These are phyloP conservation scores for Earliella scabrosa DNA, from an alignment of 1,284 basidiomycete species.

Conservation along the genomic window DNA sequence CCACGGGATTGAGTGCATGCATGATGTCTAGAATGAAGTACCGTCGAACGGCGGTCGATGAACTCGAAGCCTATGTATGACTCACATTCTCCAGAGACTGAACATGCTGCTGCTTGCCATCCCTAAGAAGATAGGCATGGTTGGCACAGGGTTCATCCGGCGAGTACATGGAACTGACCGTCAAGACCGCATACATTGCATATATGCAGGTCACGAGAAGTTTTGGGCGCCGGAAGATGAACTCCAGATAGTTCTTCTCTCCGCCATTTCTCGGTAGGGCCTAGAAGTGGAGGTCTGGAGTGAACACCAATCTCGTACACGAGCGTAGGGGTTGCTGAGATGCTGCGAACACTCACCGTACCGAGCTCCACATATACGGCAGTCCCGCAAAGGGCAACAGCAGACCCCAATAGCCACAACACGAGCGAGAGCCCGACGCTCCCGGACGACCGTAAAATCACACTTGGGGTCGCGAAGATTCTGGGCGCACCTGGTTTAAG, in stretches of 20 bases:
- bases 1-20: constrained; percentile 45
- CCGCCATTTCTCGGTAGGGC: constrained; percentile 72
- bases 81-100: constrained; percentile 72
- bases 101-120: constrained; percentile 55
- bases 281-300: constrained; percentile 37
- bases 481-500: constrained; percentile 41
- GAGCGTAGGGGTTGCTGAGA: too few relatives aligned
- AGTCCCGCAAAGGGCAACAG: constrained; percentile 66
- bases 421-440: constrained; percentile 65
- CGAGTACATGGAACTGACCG: constrained; percentile 41
- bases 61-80: not conserved
- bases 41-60: not conserved
- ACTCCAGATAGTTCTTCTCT: constrained; percentile 80
- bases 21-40: constrained; percentile 48
- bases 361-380: constrained; percentile 77
- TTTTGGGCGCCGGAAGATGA: constrained; percentile 64
- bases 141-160: too few relatives aligned
- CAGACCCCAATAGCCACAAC: constrained; percentile 74
- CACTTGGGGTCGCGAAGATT: constrained; percentile 76
- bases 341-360: constrained; percentile 63
- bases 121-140: constrained; percentile 47
- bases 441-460: constrained; percentile 67
- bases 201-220: constrained; percentile 66
- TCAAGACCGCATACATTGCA: constrained; percentile 62
- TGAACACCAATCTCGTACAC: too few relatives aligned